These are phyloP conservation scores for Solanum bukasovii DNA, from an alignment of 257 asterid species.

Conservation along the genomic window DNA sequence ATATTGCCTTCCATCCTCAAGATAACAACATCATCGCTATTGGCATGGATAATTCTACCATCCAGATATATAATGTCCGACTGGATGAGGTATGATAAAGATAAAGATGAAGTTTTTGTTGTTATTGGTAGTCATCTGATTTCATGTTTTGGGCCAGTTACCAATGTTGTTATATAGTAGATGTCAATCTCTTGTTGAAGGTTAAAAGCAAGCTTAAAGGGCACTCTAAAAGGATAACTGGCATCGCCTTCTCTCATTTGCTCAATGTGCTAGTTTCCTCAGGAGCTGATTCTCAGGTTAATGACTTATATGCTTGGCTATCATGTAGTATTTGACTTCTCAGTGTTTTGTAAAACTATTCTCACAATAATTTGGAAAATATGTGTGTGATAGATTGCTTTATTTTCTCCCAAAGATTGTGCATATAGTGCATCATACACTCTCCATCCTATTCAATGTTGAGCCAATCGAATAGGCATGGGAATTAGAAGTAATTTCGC, in stretches of 20 bases:
- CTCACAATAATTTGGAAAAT: background rate
- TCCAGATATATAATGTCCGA: slow-evolving; percentile 41
- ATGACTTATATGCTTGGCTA: background rate
- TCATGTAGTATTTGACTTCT: background rate
- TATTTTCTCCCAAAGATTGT: background rate
- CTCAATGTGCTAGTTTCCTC: slow-evolving; percentile 37
- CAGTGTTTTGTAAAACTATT: background rate
- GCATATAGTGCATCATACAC: background rate
- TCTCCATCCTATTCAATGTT: background rate
- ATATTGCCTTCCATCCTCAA: slow-evolving; percentile 47
- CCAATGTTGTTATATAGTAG: background rate
- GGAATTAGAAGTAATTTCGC: background rate
- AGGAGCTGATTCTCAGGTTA: slow-evolving; percentile 48
- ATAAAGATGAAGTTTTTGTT: background rate
- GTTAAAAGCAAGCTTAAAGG: slow-evolving; percentile 46
- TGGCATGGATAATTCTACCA: slow-evolving; percentile 54
- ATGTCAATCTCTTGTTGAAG: slow-evolving; percentile 12
- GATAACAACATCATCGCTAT: slow-evolving; percentile 49
- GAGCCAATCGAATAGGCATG: background rate
- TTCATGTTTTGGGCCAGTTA: background rate
- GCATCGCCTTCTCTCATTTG: slow-evolving; percentile 34
- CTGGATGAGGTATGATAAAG: slow-evolving; percentile 32
- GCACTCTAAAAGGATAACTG: slow-evolving; percentile 35
- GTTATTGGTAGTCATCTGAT: background rate
- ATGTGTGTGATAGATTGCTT: background rate